A percentile compares a stretch with the other conserved stretches of the same genome.
Conservation (phyloP, 768 basidiomycete species). For the Pholiota conissans region DNA sequence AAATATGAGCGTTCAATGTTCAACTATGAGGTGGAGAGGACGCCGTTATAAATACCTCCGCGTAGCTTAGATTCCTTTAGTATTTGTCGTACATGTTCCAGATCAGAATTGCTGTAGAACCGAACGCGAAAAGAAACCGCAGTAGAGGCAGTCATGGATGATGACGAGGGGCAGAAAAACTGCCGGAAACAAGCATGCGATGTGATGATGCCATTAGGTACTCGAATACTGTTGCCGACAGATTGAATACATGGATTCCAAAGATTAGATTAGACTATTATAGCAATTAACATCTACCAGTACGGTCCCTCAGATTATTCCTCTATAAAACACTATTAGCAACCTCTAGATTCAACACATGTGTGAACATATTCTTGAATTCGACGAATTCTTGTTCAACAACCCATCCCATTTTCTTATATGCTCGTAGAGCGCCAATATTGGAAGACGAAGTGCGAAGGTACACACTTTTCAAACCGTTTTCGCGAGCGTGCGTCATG, state of each 20-base stretch:
- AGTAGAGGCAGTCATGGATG: too few relatives aligned
- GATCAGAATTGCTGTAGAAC: neutral
- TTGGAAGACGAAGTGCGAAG: conserved; percentile 17
- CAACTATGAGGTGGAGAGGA: too few relatives aligned
- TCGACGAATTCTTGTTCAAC: neutral
- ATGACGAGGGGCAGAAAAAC: too few relatives aligned
- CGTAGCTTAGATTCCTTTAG: neutral
- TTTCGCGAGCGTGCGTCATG: conserved; percentile 15
- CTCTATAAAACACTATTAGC: neutral
- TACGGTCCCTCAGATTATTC: neutral
- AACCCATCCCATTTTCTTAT: conserved; percentile 15
- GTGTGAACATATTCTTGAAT: neutral
- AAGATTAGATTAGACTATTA: too few relatives aligned
- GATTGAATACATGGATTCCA: too few relatives aligned
- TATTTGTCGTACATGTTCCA: neutral
- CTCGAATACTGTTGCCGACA: too few relatives aligned
- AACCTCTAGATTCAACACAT: neutral
- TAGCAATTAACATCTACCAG: too few relatives aligned
- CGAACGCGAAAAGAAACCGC: neutral
- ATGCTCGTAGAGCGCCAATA: conserved; percentile 13
- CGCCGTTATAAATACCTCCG: neutral
- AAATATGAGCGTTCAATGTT: too few relatives aligned
- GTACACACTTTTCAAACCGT: conserved; percentile 8
- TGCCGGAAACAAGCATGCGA: too few relatives aligned
- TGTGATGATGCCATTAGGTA: too few relatives aligned